phyloP scores from a whole-genome alignment of 495 filamentous ascomycete species.

The Neurospora cerealis region DNA sequence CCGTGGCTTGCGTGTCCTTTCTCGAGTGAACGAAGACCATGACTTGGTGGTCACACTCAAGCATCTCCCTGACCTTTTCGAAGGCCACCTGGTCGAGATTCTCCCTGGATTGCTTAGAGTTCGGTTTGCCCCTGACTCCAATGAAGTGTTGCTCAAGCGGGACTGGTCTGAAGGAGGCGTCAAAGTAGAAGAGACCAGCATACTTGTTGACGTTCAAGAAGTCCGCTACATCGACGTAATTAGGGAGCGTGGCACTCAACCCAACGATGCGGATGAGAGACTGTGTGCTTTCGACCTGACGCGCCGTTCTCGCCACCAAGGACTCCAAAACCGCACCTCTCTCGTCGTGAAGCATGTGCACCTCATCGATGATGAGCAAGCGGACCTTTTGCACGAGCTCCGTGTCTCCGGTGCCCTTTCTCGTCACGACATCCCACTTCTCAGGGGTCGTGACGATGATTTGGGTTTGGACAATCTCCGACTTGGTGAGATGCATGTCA shows the following conservation, averaged over 20 bases:
- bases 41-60: conserved; percentile 77
- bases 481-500: conserved; percentile 97
- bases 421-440: conserved; percentile 98
- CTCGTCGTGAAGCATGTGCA: conserved; percentile 99
- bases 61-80: conserved; percentile 93
- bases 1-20: conserved; percentile 85
- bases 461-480: conserved; percentile 89
- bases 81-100: conserved; percentile 79
- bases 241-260: conserved; percentile 88
- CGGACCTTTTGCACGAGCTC: conserved; percentile 96
- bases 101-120: conserved; percentile 66
- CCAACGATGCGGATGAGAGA: conserved; percentile 93
- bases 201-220: conserved; percentile 93
- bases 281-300: conserved; percentile 96
- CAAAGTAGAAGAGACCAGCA: conserved; percentile 94
- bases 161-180: conserved; percentile 88
- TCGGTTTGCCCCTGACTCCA: conserved; percentile 85
- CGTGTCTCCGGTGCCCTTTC: conserved; percentile 94
- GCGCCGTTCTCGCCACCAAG: conserved; percentile 83
- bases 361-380: conserved; percentile 94
- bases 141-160: conserved; percentile 97
- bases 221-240: conserved; percentile 92
- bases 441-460: conserved; percentile 98
- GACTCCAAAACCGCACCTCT: conserved; percentile 93
- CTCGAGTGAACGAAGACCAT: conserved; percentile 99